These are phyloP conservation scores for Fusarium sp. DNA, from an alignment of 2,329 filamentous ascomycete species.

Conservation along the genomic window DNA sequence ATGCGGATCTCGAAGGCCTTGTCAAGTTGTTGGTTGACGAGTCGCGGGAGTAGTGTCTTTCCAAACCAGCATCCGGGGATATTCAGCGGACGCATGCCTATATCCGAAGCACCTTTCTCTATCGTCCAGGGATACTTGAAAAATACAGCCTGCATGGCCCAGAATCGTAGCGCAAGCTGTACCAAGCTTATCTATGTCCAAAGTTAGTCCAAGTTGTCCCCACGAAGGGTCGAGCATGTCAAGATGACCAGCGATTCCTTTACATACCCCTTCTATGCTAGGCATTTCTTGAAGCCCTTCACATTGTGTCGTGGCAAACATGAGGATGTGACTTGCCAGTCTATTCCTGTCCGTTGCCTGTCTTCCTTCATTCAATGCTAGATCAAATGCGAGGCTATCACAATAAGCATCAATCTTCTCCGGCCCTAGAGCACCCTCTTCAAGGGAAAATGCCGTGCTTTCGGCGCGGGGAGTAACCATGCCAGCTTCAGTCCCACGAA, in stretches of 20 bases:
- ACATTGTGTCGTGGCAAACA: not conserved
- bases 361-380: not conserved
- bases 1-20: not conserved
- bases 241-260: accelerated
- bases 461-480: not conserved
- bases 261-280: not conserved
- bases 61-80: not conserved
- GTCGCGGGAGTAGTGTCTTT: not conserved
- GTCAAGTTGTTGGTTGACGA: not conserved
- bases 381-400: not conserved
- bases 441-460: not conserved
- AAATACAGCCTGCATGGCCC: not conserved
- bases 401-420: not conserved
- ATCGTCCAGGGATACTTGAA: not conserved
- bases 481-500: not conserved
- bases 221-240: accelerated
- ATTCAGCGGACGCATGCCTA: accelerated
- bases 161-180: not conserved
- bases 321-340: not conserved
- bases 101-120: not conserved
- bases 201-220: not conserved
- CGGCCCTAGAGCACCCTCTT: not conserved
- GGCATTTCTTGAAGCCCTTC: accelerated
- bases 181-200: not conserved
- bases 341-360: not conserved